Evolutionary conservation across 1,139 yeast genomes (phyloP), one percentile per base, ranked within the genome.

Genomic region (Saccharomyces hybrid): DNA sequence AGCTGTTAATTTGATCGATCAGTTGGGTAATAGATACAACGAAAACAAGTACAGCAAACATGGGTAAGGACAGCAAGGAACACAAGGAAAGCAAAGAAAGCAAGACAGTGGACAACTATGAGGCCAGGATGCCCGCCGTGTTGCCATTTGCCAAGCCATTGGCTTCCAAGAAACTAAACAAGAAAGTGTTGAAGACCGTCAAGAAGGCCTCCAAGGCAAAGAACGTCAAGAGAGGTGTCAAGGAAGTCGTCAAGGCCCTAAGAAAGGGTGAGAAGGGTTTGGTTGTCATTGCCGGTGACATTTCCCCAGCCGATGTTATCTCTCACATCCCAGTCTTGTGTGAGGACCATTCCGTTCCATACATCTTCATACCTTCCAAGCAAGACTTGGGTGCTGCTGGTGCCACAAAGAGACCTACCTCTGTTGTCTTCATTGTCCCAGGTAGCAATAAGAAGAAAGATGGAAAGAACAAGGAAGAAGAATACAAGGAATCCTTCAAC

Each of bases 331-430:
- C 99, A 55, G 97, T 95, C 52, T 80, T 95, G 60, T 95, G 99
- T 76, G 99, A 95, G 76, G 99, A 95, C 73, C 77, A 81, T 61
- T 77, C 88, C 52, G 97, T 93, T 52, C 97, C 97, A 66, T 93
- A 78, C 70, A 81, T 93, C 52, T 93, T 93, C 74, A 83, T 93
- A 61, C 99, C 99, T 65, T 89, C 97, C 54, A 93, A 93, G 75
- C 98, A 93, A 77, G 99, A 93, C 70, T 81, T 95, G 63, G 99
- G 99, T 46, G 86, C 96, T 60, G 99, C 99, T 32, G 98, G 99
- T 70, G 96, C 97, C 59, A 93, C 99, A 58, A 93, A 93, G 78
- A 86, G 99, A 79, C 99, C 99, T 65, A 95, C 99, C 42, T 89
- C 97, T 47, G 91, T 96, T 73, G 97, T 95, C 50, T 89, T 95